Base-by-base conservation (phyloP, 768 basidiomycete genomes). In the Hydnomerulius pinastri region DNA sequence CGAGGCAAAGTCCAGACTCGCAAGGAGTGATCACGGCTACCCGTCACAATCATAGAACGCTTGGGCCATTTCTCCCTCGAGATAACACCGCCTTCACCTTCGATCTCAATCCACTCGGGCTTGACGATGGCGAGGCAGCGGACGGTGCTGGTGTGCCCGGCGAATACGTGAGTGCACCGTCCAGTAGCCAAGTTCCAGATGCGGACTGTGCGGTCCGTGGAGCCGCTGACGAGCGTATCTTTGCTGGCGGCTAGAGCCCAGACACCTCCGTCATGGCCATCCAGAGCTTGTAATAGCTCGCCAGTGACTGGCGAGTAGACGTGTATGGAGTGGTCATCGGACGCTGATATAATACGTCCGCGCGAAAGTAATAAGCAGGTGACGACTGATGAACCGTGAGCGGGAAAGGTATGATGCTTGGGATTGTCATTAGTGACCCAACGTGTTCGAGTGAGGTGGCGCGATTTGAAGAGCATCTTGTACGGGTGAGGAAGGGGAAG, bases 271-370 rank as follows among this genome's bases (percentile, higher is more conserved):
- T 93, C 90, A 60, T 98, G 95, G 3, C 95, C 96, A 50, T 89
- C 79, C 36, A 98, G 77, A 2, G 86, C 81, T 35, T 80, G 83
- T 4, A 87, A 68, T 18, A 90, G 78, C 30, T 82, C 77, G 11
- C 96, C 96, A 0, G 87, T 90, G 18, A 79, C 67, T n/a, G 92
- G 94, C 20, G 87, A 88, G 67, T 96, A 98, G 39, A 99, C 85
- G 63, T 95, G 91, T 62, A 98, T 97, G 4, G 92, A 90, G 60
- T 98, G 92, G 69, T 98, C 95, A 68, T 99, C 96, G 1, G 93
- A 96, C 10, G 96, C 95, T 10, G 92, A 94, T 62, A 99, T 92
- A 71, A 99, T 92, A 53, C 95, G 92, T 25, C 90, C 90, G 53
- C 85, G 84, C 43, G 96, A 97, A 73, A 99, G 92, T 60, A 98